Base-by-base conservation (phyloP, 2,329 filamentous ascomycete species). In the Rhynchosporium secalis region DNA sequence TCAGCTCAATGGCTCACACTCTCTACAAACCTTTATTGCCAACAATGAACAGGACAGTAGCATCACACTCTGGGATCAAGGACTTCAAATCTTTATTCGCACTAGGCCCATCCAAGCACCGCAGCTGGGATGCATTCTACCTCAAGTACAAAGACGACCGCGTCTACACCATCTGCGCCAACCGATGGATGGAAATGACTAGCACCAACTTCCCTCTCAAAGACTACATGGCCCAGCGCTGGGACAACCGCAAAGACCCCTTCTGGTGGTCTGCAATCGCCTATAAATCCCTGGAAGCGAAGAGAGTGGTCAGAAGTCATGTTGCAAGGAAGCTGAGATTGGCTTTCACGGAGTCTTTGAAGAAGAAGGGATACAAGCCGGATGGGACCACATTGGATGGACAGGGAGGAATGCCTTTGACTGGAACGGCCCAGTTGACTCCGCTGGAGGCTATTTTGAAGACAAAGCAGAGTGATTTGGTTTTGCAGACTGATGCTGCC, bases 261-360 rank as follows among this genome's bases (percentile, higher is more conserved):
- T 74, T 86, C 20, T 81, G 81, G 77, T 83, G 79, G 78, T 72
- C 73, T 15, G 76, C 80, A 5, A 68, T 76, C 61, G 57, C 72
- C 61, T 62, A 47, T 54, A 65, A 73, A 58, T 63, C 69, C 64
- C 58, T 72, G 69, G 59, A 65, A 3, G 71, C 72, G 28, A 81
- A 79, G 60, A 73, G 74, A 7, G 77, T 79, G 28, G 75, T 85
- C n/a, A 75, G 83, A 26, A 78, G 76, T 12, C 78, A 76, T 72
- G 73, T 73, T 29, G 72, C 72, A 29, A 76, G 79, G 62, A 78
- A 79, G 69, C 66, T 79, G 33, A 74, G 77, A 48, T 66, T 73
- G 36, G 81, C 80, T 2, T 78, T 85, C 54, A 67, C 69, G 49
- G 72, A 77, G 55, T 78, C 78, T 12, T 68, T 86, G 70, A 75